phyloP scores from a whole-genome alignment of 352 stramenopile genomes.

The Phytophthora kernoviae region DNA sequence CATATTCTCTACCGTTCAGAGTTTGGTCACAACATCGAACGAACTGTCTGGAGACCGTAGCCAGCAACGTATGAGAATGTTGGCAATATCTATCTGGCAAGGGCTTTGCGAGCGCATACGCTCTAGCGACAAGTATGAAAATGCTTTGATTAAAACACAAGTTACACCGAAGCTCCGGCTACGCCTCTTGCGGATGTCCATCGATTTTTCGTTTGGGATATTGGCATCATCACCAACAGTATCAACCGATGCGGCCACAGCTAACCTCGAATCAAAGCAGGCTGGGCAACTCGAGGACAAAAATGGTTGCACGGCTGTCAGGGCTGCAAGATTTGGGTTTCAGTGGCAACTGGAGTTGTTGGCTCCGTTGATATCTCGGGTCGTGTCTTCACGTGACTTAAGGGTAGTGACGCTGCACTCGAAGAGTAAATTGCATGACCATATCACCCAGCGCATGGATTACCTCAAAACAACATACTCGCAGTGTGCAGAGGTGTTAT shows the following conservation, averaged over 20 bases:
- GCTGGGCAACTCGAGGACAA: slow-evolving; percentile 1
- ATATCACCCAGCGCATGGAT: slow-evolving; percentile 30
- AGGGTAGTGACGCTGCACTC: slow-evolving; percentile 42
- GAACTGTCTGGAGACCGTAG: slow-evolving; percentile 3
- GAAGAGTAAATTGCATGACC: slow-evolving; percentile 48
- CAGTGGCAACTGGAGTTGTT: slow-evolving; percentile 57
- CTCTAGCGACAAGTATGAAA: not conserved
- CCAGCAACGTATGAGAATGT: slow-evolving; percentile 9
- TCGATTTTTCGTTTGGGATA: slow-evolving; percentile 64
- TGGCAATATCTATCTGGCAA: slow-evolving; percentile 38
- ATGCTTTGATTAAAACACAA: slow-evolving; percentile 4
- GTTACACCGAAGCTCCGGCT: slow-evolving; percentile 37
- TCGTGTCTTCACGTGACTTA: slow-evolving; percentile 29
- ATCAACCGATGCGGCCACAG: slow-evolving; percentile 12
- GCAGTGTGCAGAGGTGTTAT: slow-evolving; percentile 29
- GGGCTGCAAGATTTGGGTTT: slow-evolving; percentile 38
- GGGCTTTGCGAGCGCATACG: slow-evolving; percentile 52
- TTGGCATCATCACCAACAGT: slow-evolving; percentile 12
- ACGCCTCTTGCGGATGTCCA: slow-evolving; percentile 47
- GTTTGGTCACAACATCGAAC: slow-evolving; percentile 30
- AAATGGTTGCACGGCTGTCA: slow-evolving; percentile 13
- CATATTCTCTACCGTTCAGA: slow-evolving; percentile 45
- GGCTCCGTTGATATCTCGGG: slow-evolving; percentile 30
- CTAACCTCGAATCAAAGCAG: not conserved
- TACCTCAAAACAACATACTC: slow-evolving; percentile 26